A percentile compares a stretch with the other conserved stretches of the same genome.
Evolutionary conservation across 2,329 filamentous ascomycete species (phyloP).

Genomic region (Fusarium sp.): DNA sequence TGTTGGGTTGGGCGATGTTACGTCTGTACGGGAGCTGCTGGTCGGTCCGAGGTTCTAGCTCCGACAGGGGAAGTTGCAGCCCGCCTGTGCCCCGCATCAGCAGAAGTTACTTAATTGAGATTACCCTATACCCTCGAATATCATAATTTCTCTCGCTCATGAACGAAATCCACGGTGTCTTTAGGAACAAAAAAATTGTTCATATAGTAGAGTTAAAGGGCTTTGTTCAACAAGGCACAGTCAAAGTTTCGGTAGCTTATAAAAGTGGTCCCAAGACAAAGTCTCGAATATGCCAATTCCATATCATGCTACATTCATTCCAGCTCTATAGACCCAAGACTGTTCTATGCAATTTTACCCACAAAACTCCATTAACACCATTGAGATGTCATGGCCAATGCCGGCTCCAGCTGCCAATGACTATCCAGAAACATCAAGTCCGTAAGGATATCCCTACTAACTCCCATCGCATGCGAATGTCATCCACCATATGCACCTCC

Average conservation of each 20-base stretch:
- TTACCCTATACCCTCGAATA: slow-evolving; percentile 39
- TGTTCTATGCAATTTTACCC: slow-evolving; percentile 37
- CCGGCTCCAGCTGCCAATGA: not conserved
- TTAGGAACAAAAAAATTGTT: too few relatives aligned
- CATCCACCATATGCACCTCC: slow-evolving; percentile 1
- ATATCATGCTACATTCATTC: not conserved
- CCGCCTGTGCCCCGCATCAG: slow-evolving; percentile 34
- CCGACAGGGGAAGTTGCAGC: slow-evolving; percentile 22
- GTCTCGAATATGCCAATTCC: not conserved
- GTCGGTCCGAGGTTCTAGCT: slow-evolving; percentile 30
- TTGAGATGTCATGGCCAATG: slow-evolving; percentile 12
- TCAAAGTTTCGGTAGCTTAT: not conserved
- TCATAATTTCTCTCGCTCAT: not conserved
- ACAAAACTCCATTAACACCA: slow-evolving; percentile 39
- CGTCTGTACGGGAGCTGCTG: slow-evolving; percentile 32
- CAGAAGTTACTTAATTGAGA: not conserved
- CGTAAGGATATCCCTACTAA: slow-evolving; percentile 22
- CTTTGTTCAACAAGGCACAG: too few relatives aligned
- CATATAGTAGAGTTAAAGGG: too few relatives aligned
- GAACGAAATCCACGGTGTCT: too few relatives aligned
- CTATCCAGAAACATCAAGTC: not conserved
- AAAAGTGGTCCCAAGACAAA: not conserved
- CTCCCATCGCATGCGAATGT: slow-evolving; percentile 28
- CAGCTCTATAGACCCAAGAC: not conserved
- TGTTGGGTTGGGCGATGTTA: slow-evolving; percentile 21